Evolutionary conservation across 352 stramenopile species (phyloP).

Genomic region (Pseudoperonospora humuli): DNA sequence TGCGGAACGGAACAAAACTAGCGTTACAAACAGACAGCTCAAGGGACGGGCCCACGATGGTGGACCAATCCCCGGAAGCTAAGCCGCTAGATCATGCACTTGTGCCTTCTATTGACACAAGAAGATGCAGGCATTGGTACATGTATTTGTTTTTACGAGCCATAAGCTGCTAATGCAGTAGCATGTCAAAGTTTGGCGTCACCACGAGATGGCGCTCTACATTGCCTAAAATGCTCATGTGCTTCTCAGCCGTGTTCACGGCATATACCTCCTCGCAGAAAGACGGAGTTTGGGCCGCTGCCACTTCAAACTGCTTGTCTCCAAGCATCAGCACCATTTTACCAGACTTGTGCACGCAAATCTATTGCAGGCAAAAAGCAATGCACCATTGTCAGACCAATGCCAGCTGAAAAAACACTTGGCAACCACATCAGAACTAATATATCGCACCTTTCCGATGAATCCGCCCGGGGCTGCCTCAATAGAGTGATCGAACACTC

Average conservation of each 20-base stretch:
- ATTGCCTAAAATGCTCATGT: constrained; percentile 64
- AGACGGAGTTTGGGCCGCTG: constrained; percentile 64
- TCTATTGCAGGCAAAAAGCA: constrained; percentile 17
- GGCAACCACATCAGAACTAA: neutral
- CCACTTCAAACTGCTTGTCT: constrained; percentile 83
- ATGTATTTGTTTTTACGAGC: neutral
- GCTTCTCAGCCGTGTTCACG: constrained; percentile 64
- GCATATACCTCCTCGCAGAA: constrained; percentile 82
- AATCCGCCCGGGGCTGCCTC: constrained; percentile 62
- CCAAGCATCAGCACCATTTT: constrained; percentile 81
- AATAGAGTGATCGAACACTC: constrained; percentile 65
- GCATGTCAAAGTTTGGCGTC: constrained; percentile 78
- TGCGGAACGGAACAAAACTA: constrained; percentile 10
- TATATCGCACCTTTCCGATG: constrained; percentile 59
- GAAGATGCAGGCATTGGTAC: constrained; percentile 2
- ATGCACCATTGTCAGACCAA: neutral
- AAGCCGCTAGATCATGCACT: neutral
- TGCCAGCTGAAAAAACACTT: neutral
- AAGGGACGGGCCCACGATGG: neutral
- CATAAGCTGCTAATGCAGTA: constrained; percentile 44
- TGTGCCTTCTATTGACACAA: constrained; percentile 13
- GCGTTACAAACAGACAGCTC: constrained; percentile 9
- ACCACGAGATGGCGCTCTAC: constrained; percentile 77
- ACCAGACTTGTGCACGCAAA: constrained; percentile 78
- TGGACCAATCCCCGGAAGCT: too few species aligned